A percentile compares a stretch with the other conserved stretches of the same genome.
phyloP scores from a whole-genome alignment of 441 rosid genomes.

The Bocquillonia castaneifolia region DNA sequence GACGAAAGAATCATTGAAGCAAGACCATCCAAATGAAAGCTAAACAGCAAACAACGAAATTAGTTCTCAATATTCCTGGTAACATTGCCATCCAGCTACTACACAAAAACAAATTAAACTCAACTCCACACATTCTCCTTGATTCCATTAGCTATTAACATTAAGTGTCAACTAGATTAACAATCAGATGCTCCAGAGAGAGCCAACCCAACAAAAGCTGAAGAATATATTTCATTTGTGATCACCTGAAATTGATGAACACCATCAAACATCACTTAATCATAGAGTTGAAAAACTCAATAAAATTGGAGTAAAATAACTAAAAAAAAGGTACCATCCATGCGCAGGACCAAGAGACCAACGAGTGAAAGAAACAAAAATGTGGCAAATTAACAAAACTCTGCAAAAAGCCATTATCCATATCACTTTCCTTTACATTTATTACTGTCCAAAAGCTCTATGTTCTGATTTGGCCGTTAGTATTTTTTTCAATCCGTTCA shows the following conservation, averaged over 20 bases:
- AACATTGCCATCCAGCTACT: constrained; percentile 81
- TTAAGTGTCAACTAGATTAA: constrained; percentile 19
- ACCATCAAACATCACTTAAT: no score
- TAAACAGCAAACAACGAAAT: constrained; percentile 53
- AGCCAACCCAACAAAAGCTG: constrained; percentile 60
- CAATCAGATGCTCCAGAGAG: constrained; percentile 83
- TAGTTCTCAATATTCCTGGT: constrained; percentile 83
- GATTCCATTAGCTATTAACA: background rate
- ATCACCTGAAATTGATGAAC: no score
- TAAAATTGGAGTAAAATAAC: no score
- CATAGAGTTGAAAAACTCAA: no score
- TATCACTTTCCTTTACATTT: constrained; percentile 11
- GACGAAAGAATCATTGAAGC: no score
- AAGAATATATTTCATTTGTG: constrained; percentile 64
- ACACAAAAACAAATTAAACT: constrained; percentile 2
- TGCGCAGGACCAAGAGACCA: constrained; percentile 79
- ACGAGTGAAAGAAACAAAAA: constrained; percentile 62
- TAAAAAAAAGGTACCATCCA: constrained; percentile 58
- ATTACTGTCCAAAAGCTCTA: no score
- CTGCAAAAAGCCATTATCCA: constrained; percentile 28
- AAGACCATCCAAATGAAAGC: no score
- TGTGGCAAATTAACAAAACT: constrained; percentile 78
- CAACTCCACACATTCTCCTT: background rate
- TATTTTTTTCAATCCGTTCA: no score
- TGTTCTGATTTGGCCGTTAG: no score